These are phyloP conservation scores for Pseudocercospora fijiensis DNA, from an alignment of 2,329 filamentous ascomycete genomes.

Conservation along the genomic window DNA sequence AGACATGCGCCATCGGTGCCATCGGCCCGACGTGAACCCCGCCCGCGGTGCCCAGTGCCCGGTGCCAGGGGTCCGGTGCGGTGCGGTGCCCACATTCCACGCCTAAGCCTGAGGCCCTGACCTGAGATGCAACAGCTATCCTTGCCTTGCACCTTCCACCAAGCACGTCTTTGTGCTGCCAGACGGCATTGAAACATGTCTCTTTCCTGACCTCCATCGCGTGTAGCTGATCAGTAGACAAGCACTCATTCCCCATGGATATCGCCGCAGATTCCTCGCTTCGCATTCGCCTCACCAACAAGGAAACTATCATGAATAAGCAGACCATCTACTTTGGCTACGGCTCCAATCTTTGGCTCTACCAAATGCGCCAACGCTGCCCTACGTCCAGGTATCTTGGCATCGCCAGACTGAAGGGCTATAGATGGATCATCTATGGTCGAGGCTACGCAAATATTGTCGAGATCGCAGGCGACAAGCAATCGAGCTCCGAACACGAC, in stretches of 20 bases:
- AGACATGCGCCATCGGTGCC: no score
- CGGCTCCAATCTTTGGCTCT: slow-evolving; percentile 66
- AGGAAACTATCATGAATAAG: background rate
- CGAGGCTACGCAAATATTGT: slow-evolving; percentile 70
- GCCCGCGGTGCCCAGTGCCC: no score
- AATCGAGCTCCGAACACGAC: slow-evolving; percentile 12
- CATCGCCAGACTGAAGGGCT: slow-evolving; percentile 57
- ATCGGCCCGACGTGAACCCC: no score
- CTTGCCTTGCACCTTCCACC: background rate
- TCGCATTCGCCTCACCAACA: slow-evolving; percentile 1
- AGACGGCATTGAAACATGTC: background rate
- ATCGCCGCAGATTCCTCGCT: background rate
- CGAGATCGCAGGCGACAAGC: slow-evolving; percentile 20
- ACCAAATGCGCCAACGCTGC: slow-evolving; percentile 65
- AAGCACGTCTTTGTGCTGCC: background rate
- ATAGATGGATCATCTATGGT: slow-evolving; percentile 65
- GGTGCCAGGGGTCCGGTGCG: no score
- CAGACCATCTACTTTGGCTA: slow-evolving; percentile 59
- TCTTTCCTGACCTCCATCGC: background rate
- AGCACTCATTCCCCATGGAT: background rate
- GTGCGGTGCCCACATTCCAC: no score
- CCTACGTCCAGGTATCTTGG: slow-evolving; percentile 56
- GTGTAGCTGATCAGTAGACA: background rate
- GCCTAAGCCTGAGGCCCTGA: background rate
- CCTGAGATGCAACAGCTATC: background rate